A percentile compares a stretch with the other conserved stretches of the same genome.
Conservation (phyloP, 495 filamentous ascomycete species). For the Penicillium chermesinum region DNA sequence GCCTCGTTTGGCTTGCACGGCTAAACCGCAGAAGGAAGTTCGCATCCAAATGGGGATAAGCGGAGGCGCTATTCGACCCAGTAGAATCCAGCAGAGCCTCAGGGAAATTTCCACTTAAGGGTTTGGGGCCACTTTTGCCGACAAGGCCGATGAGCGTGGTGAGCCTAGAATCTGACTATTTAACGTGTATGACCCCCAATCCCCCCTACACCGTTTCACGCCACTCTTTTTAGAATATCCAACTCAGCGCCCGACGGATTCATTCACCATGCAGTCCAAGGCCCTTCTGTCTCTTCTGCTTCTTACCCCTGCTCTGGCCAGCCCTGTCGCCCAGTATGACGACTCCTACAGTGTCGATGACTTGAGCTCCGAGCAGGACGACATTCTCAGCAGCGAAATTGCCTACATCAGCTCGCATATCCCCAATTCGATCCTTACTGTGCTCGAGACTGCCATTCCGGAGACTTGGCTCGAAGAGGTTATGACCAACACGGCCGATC, state of each 20-base stretch:
- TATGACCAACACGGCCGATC: constrained; percentile 7
- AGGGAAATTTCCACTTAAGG: background rate
- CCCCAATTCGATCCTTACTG: constrained; percentile 18
- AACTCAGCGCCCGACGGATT: too few species aligned
- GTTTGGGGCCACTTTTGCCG: background rate
- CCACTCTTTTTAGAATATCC: too few species aligned
- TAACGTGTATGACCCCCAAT: too few species aligned
- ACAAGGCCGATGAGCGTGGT: too few species aligned
- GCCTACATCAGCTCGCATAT: background rate
- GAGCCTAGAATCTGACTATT: too few species aligned
- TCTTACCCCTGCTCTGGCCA: constrained; percentile 17
- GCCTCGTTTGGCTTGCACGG: too few species aligned
- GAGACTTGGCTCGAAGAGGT: constrained; percentile 9
- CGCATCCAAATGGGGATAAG: too few species aligned
- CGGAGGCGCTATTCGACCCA: background rate
- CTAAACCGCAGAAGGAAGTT: too few species aligned
- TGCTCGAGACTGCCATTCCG: constrained; percentile 22
- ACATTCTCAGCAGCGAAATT: background rate
- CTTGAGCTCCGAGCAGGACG: background rate
- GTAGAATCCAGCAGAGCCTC: background rate
- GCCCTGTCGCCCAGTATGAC: constrained; percentile 8
- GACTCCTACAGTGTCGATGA: constrained; percentile 10
- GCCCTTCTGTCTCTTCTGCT: constrained; percentile 12
- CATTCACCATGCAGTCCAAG: constrained; percentile 17
- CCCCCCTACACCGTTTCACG: background rate